These are phyloP conservation scores for Akanthomyces lecanii DNA, from an alignment of 2,329 filamentous ascomycete species.

Conservation along the genomic window DNA sequence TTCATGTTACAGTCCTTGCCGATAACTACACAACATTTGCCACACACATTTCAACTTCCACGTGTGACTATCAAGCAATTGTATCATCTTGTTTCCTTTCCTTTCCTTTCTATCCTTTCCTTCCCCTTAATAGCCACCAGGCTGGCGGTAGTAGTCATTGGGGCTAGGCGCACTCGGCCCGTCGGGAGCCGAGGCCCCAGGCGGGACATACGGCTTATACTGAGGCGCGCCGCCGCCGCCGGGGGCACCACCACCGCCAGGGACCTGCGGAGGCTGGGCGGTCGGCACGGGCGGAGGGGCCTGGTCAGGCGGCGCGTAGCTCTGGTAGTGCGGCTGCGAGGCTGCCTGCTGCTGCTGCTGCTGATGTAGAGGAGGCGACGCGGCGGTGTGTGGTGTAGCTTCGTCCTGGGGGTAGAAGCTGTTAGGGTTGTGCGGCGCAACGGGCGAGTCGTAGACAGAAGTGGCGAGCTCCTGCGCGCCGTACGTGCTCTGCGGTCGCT, in stretches of 20 bases:
- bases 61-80: too few relatives aligned
- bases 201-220: constrained; percentile 59
- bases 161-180: constrained; percentile 49
- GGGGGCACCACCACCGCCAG: constrained; percentile 27
- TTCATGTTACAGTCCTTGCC: neutral
- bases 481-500: constrained; percentile 63
- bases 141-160: constrained; percentile 53
- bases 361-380: constrained; percentile 26
- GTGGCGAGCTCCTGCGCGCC: constrained; percentile 75
- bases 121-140: constrained; percentile 29
- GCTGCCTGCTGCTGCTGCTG: constrained; percentile 25
- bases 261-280: constrained; percentile 29
- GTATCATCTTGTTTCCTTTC: neutral
- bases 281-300: constrained; percentile 41
- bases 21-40: neutral
- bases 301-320: constrained; percentile 36
- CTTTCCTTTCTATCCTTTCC: neutral
- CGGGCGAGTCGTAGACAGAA: constrained; percentile 71
- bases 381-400: constrained; percentile 27
- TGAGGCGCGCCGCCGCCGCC: constrained; percentile 38
- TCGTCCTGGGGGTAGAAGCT: constrained; percentile 44
- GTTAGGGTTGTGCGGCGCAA: constrained; percentile 49
- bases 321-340: constrained; percentile 38
- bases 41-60: too few relatives aligned
- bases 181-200: constrained; percentile 28